Evolutionary conservation across 805 yeast species (phyloP), one percentile per base, ranked within the genome.

Genomic region (Cyberlindnera nakhonratchasimensis): DNA sequence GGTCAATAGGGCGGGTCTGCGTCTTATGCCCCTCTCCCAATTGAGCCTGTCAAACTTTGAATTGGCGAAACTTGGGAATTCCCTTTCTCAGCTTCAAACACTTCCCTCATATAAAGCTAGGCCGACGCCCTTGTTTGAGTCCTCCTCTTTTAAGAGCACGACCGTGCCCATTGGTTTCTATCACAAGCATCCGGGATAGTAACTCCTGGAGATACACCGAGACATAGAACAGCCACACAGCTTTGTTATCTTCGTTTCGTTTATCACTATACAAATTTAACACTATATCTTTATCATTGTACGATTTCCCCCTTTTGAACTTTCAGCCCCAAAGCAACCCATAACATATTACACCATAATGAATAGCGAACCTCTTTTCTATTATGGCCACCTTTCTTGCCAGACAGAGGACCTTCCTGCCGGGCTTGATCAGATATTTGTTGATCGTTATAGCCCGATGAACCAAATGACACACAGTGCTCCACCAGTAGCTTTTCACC

Each of bases 321-420:
- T 11, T 23, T 23, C 25, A 23, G n/a, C n/a, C n/a, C n/a, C n/a
- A n/a, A n/a, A n/a, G n/a, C n/a, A n/a, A n/a, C n/a, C n/a, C 26
- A 9, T 23, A 23, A 23, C 26, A 12, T 23, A n/a, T n/a, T 18
- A 21, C 20, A 34, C 12, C 5, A 20, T 16, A 14, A 35, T 35
- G 45, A 41, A 36, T 34, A 37, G 40, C 18, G 45, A 41, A 21
- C 37, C 40, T 8, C 37, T 41, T 21, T 41, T 18, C 31, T 33
- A 14, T n/a, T 23, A 33, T 16, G 36, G 36, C 16, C 29, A 23
- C 7, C 25, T 18, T 16, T 11, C 36, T 4, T 9, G 13, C 20
- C 19, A 29, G 6, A 29, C 16, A 20, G 36, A 33, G 14, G 29
- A 33, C 7, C 19, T 20, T 7, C n/a, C 34, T 5, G 11, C 29